Evolutionary conservation across 2,329 filamentous ascomycete species (phyloP), one percentile per base, ranked within the genome.

Genomic region (Penicillium palitans): DNA sequence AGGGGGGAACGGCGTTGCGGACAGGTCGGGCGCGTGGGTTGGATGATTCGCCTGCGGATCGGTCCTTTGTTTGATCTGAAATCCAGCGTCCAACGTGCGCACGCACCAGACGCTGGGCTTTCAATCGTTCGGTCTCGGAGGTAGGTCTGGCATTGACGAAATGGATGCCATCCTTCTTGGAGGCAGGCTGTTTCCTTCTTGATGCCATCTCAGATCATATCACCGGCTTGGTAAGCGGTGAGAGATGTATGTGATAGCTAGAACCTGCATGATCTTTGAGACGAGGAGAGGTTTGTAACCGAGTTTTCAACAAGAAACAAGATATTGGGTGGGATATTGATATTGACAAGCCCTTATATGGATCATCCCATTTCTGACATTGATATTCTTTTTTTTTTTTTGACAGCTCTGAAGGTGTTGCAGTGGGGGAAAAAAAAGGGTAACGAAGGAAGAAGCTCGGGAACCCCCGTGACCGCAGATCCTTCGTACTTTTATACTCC

Each of bases 71-170:
- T 52, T 74, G 71, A 21, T 70, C 68, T 52, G 71, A 74, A 46
- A 73, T 73, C 71, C 70, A 73, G 61, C 67, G 65, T n/a, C 71
- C 71, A 13, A 74, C 71, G 55, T 74, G 71, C 8, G 71, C 70
- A 46, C 71, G 68, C n/a, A 74, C 71, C 45, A 69, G 40, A 15
- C 67, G 68, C 47, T 72, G 68, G 4, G 70, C 68, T 41, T 61
- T 65, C 19, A 66, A 25, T 41, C 65, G 65, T 46, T 74, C 71
- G 0, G 52, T 60, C 24, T 74, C 70, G 2, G 70, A 68, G 17
- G 70, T 41, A 5, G 71, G 71, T 44, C 71, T 62, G 42, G 71
- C 71, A 55, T 74, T 74, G 59, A 74, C 67, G 27, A 74, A 74
- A 55, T 72, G 69, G 40, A 74, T 72, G 40, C 61, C 58, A 35